Evolutionary conservation across 176 grass and related monocot genomes (phyloP).

Genomic region (Zea mays): DNA sequence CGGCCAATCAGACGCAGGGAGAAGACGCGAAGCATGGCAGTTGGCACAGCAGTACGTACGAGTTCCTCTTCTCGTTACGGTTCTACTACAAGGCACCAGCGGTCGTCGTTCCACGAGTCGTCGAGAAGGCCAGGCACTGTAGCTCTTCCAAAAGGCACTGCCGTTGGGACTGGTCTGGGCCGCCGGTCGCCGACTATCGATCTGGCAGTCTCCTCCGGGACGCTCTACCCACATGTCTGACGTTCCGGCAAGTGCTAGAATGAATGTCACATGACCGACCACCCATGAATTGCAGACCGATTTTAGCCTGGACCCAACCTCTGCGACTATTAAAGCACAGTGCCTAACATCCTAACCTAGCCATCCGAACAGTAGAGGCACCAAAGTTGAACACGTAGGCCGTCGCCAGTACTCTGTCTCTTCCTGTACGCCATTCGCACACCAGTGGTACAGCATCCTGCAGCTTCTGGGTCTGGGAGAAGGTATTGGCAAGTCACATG

Average conservation of each 20-base stretch:
- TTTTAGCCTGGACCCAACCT: too few species aligned
- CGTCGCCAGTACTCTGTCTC: not conserved
- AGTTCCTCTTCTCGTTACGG: not conserved
- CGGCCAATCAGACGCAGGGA: not conserved
- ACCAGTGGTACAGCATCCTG: not conserved
- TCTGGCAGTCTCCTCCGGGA: too few species aligned
- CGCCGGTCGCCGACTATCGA: too few species aligned
- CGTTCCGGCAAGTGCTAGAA: too few species aligned
- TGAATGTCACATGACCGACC: too few species aligned
- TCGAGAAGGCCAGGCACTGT: too few species aligned
- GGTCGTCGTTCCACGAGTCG: too few species aligned
- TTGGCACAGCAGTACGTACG: not conserved
- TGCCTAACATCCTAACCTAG: slow-evolving; percentile 10
- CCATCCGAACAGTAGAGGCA: not conserved
- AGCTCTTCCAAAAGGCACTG: too few species aligned
- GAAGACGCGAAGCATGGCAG: not conserved
- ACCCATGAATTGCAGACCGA: too few species aligned
- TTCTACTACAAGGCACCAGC: too few species aligned
- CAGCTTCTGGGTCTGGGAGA: not conserved
- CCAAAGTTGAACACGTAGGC: not conserved
- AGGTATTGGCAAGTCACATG: slow-evolving; percentile 30
- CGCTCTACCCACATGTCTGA: too few species aligned
- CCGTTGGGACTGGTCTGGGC: too few species aligned
- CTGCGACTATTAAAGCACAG: not conserved
- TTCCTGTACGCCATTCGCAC: not conserved